Percentiles rank a stretch among this genome's conserved stretches.
These are phyloP conservation scores for Venturia carpophila DNA, from an alignment of 2,329 filamentous ascomycete species.

Conservation along the genomic window DNA sequence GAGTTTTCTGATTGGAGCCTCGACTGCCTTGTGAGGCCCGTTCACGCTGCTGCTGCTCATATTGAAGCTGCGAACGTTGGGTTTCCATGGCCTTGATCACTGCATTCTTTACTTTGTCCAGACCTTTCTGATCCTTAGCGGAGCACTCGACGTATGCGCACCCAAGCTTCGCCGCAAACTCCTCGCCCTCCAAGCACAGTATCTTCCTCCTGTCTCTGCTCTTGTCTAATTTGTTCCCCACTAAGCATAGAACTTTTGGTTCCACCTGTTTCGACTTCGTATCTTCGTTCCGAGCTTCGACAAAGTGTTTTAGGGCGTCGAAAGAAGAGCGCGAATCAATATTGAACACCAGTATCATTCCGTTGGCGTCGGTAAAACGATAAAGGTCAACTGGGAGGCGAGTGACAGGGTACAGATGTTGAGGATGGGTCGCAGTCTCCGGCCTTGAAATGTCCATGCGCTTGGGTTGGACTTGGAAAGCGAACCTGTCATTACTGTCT, in stretches of 20 bases:
- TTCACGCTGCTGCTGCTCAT: background rate
- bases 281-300: constrained; percentile 7
- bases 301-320: background rate
- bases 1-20: background rate
- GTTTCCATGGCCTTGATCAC: constrained; percentile 5
- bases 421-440: background rate
- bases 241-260: constrained; percentile 7
- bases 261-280: background rate
- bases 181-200: constrained; percentile 11
- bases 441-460: constrained; percentile 10
- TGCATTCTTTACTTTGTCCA: background rate
- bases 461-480: constrained; percentile 1
- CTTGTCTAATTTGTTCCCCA: constrained; percentile 10
- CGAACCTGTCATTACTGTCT: background rate
- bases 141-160: constrained; percentile 10
- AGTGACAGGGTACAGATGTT: constrained; percentile 11
- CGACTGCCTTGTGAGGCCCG: background rate
- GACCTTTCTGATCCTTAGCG: constrained; percentile 1
- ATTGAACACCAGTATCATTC: constrained; percentile 9
- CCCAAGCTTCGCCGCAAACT: background rate
- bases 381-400: background rate
- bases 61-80: constrained; percentile 6
- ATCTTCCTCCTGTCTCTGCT: constrained; percentile 11
- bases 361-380: constrained; percentile 5
- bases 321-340: constrained; percentile 14